Evolutionary conservation across 345 rosid genomes (phyloP), one percentile per base, ranked within the genome.

Genomic region (Garcia nutans): DNA sequence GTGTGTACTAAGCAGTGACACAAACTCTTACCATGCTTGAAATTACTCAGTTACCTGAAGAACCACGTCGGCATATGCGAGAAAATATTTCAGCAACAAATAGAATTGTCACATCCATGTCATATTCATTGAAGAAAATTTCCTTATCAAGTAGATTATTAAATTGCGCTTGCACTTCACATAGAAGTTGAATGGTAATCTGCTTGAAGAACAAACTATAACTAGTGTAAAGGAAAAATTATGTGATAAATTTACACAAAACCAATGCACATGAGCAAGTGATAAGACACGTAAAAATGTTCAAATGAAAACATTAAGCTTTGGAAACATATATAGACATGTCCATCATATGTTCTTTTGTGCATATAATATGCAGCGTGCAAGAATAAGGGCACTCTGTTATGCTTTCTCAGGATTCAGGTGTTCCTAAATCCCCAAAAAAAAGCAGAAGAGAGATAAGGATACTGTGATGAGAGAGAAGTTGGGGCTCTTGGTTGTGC

Each of bases 21-120:
- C 20, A 33, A n/a, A 13, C 13, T 23, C 44, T 24, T 11, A 61
- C 55, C 41, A 6, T 47, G 47, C 70, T 74, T 37, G 13, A 68
- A 64, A 81, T 23, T 72, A 66, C 71, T 77, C n/a, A 79, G 73
- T 47, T 83, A 96, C 99, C 99, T 87, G 97, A 83, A 84, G 89
- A 89, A 68, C 99, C 99, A 31, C 99, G 98, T 70, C 98, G 88
- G 82, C 93, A 90, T 67, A 93, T 90, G 77, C 93, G 96, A 76
- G 93, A 85, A 82, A 93, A 90, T 55, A 73, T 86, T 75, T 89
- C 93, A 74, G 94, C 98, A 7, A 79, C 74, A 83, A 96, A 93
- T 76, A 83, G 79, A 71, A 87, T 76, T 77, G 77, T 71, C 42
- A 84, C 81, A 80, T 82, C 82, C 68, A 77, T 65, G 61, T 67